These are phyloP conservation scores for Linum usitatissimum DNA, from an alignment of 345 rosid species.

Conservation along the genomic window DNA sequence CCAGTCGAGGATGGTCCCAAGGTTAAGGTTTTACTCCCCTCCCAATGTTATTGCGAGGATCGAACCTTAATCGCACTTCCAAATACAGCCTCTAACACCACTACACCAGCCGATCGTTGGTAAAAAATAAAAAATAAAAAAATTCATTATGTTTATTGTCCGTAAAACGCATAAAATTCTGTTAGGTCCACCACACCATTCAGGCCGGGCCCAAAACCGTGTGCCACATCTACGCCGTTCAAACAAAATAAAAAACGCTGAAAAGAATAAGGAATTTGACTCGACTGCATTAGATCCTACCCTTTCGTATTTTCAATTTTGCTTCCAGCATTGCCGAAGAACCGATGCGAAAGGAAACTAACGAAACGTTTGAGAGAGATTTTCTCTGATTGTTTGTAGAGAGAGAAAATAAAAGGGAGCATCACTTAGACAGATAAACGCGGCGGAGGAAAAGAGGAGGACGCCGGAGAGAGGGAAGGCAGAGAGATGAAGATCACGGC, in stretches of 20 bases:
- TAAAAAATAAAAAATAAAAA: no score
- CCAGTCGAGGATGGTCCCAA: no score
- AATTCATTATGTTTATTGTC: no score
- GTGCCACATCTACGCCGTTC: background rate
- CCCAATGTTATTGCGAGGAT: no score
- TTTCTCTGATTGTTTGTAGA: constrained; percentile 1
- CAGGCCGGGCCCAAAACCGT: background rate
- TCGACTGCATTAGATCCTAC: background rate
- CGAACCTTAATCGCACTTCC: no score
- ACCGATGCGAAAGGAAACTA: background rate
- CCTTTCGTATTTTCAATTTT: background rate
- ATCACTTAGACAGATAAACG: background rate
- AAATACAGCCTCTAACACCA: no score
- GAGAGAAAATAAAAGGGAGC: background rate
- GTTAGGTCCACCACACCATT: background rate
- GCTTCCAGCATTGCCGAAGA: background rate
- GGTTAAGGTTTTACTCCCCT: no score
- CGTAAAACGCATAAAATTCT: background rate
- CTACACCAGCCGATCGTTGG: no score
- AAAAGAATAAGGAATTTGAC: background rate
- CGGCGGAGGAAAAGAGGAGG: background rate
- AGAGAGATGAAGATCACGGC: constrained; percentile 82
- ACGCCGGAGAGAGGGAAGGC: constrained; percentile 1
- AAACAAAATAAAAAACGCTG: background rate
- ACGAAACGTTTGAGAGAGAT: constrained; percentile 2